These are phyloP conservation scores for Hypoxylon sp. DNA, from an alignment of 2,329 filamentous ascomycete genomes.

Conservation along the genomic window DNA sequence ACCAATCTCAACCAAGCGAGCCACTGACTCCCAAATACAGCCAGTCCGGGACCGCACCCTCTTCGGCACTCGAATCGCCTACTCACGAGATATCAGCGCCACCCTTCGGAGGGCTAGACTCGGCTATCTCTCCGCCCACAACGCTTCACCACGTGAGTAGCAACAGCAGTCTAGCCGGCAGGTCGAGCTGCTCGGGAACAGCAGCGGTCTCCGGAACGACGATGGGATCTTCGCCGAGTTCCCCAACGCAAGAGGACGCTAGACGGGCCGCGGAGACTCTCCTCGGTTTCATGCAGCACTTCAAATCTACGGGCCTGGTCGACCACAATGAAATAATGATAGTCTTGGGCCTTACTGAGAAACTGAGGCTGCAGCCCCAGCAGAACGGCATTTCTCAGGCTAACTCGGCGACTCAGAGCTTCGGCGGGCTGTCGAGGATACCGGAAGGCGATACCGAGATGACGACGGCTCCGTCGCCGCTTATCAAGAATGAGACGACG, in stretches of 20 bases:
- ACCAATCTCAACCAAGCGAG: conserved; percentile 58
- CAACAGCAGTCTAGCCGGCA: conserved; percentile 61
- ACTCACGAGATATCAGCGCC: conserved; percentile 59
- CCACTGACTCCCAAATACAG: conserved; percentile 65
- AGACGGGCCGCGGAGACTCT: conserved; percentile 84
- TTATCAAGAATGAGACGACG: conserved; percentile 54
- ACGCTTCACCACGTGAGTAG: conserved; percentile 64
- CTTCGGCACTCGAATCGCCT: conserved; percentile 66
- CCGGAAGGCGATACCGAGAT: conserved; percentile 69
- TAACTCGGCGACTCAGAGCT: conserved; percentile 50
- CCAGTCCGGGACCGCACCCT: conserved; percentile 61
- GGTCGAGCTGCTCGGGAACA: conserved; percentile 53
- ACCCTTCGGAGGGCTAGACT: conserved; percentile 60
- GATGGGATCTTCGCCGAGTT: conserved; percentile 69
- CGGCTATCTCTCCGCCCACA: conserved; percentile 59
- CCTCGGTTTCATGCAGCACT: conserved; percentile 82
- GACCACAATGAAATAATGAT: conserved; percentile 83
- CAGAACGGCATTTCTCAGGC: conserved; percentile 47
- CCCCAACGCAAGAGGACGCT: conserved; percentile 87
- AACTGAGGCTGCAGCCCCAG: conserved; percentile 76
- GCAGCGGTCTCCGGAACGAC: conserved; percentile 54
- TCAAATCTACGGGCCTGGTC: conserved; percentile 73
- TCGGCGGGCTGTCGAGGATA: conserved; percentile 67
- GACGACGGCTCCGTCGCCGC: conserved; percentile 52
- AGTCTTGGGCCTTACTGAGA: conserved; percentile 86